These are phyloP conservation scores for Mycoemilia scoparia DNA, from an alignment of 192 early-diverging fungal genomes.

Conservation along the genomic window DNA sequence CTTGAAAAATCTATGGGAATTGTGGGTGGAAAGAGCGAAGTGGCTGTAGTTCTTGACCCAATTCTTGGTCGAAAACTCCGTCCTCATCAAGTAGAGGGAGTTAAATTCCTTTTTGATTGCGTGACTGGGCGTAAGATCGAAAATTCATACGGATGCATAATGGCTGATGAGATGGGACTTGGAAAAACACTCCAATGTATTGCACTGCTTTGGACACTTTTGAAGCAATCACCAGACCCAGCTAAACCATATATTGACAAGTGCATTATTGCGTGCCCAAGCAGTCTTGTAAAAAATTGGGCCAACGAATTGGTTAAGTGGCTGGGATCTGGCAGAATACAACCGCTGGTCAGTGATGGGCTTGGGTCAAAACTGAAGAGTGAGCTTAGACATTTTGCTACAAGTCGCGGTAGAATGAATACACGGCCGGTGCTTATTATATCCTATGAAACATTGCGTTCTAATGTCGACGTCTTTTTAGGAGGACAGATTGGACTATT, in stretches of 20 bases:
- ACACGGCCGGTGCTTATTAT: slow-evolving; percentile 90
- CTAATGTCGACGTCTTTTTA: slow-evolving; percentile 53
- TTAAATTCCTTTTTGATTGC: slow-evolving; percentile 89
- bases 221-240: slow-evolving; percentile 71
- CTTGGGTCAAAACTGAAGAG: slow-evolving; percentile 79
- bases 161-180: slow-evolving; percentile 97
- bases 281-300: slow-evolving; percentile 93
- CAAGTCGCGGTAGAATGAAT: slow-evolving; percentile 66
- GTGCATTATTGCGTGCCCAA: slow-evolving; percentile 92
- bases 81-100: slow-evolving; percentile 94
- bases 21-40: slow-evolving; percentile 12
- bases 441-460: slow-evolving; percentile 88
- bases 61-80: slow-evolving; percentile 63
- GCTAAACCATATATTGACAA: slow-evolving; percentile 93
- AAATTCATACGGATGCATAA: slow-evolving; percentile 84
- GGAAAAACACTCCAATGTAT: slow-evolving; percentile 86
- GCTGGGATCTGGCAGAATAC: slow-evolving; percentile 68
- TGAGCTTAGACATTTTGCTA: slow-evolving; percentile 58
- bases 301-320: slow-evolving; percentile 94
- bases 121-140: slow-evolving; percentile 57
- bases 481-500: slow-evolving; percentile 77
- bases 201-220: slow-evolving; percentile 88
- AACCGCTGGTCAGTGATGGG: slow-evolving; percentile 74
- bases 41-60: slow-evolving; percentile 77
- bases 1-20: slow-evolving; percentile 29